Conservation (phyloP, 345 rosid species). For the Citrus cavaleriei region DNA sequence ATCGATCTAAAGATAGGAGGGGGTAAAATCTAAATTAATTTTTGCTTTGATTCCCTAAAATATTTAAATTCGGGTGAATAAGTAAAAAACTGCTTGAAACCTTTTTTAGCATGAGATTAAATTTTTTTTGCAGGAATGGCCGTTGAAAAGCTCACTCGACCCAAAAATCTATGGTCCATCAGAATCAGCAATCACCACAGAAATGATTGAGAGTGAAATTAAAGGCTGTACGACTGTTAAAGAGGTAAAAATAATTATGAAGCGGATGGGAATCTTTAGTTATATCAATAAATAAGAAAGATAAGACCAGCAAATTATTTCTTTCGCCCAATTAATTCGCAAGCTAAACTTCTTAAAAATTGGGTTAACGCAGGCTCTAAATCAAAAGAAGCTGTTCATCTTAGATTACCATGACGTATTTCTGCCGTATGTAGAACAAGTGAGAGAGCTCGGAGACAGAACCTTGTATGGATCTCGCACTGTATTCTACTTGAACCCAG, state of each 20-base stretch:
- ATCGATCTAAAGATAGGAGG: too few relatives aligned
- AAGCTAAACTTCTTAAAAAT: neutral
- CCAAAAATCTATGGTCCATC: constrained; percentile 56
- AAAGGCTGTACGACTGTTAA: constrained; percentile 46
- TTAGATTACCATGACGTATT: constrained; percentile 58
- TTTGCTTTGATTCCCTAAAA: too few relatives aligned
- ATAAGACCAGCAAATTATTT: too few relatives aligned
- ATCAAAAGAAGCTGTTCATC: constrained; percentile 46
- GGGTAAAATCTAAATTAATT: too few relatives aligned
- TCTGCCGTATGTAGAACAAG: constrained; percentile 61
- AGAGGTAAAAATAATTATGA: constrained; percentile 33
- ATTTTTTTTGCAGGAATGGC: constrained; percentile 60
- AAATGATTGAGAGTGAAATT: constrained; percentile 49
- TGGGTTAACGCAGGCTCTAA: constrained; percentile 36
- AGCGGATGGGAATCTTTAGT: too few relatives aligned
- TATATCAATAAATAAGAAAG: neutral
- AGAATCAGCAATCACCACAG: constrained; percentile 61
- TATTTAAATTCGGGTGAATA: too few relatives aligned
- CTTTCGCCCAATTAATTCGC: neutral
- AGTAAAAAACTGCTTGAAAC: too few relatives aligned
- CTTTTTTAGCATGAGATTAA: too few relatives aligned
- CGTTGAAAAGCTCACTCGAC: constrained; percentile 71
- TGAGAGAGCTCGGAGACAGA: constrained; percentile 44
- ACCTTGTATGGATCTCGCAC: constrained; percentile 68
- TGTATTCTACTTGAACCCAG: constrained; percentile 50